Conservation (phyloP, 2,329 filamentous ascomycete species). For the Didymella lethalis region DNA sequence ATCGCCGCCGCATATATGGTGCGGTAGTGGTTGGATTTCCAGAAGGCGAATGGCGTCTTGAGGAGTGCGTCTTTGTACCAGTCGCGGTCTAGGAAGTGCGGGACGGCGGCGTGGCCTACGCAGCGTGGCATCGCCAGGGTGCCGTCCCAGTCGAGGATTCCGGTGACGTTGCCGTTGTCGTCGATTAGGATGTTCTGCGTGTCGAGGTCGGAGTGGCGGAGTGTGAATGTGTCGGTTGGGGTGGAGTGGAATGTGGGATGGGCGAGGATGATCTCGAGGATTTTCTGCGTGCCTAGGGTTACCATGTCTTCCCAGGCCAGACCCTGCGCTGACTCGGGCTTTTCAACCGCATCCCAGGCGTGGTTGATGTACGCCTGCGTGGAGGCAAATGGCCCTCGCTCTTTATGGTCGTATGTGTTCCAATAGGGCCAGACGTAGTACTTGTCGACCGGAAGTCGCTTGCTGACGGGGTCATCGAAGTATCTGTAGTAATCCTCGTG, state of each 20-base stretch:
- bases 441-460: constrained; percentile 3
- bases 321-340: no score
- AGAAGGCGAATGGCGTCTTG: neutral
- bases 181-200: constrained; percentile 35
- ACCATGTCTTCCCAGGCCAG: neutral
- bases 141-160: constrained; percentile 32
- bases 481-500: no score
- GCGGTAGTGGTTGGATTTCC: constrained; percentile 11
- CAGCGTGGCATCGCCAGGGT: constrained; percentile 23
- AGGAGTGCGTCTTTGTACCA: neutral
- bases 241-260: constrained; percentile 8
- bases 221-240: constrained; percentile 27
- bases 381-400: constrained; percentile 1
- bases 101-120: constrained; percentile 16
- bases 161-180: constrained; percentile 24
- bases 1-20: constrained; percentile 21
- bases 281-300: neutral
- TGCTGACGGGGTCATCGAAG: constrained; percentile 2
- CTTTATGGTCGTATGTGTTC: neutral
- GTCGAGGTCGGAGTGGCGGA: constrained; percentile 32
- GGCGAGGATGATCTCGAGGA: constrained; percentile 9
- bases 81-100: constrained; percentile 22
- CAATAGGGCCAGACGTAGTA: constrained; percentile 11
- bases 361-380: constrained; percentile 1
- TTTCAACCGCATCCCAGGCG: neutral